Evolutionary conservation across 1,139 yeast genomes (phyloP).

Genomic region (Starmera stellimalicola): DNA sequence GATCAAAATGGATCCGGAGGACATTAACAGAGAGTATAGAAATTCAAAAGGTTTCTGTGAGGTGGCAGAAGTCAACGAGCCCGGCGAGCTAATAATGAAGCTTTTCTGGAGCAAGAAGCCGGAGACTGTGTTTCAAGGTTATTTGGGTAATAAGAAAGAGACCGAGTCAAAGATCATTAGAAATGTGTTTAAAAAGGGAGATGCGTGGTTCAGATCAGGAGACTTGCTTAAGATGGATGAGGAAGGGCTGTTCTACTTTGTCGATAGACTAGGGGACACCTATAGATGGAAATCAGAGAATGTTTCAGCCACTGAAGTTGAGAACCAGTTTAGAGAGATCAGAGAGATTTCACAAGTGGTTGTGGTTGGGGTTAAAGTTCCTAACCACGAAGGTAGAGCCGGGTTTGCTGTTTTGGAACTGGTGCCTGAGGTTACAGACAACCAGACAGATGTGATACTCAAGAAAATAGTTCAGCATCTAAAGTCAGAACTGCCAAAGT

Average conservation of each 20-base stretch:
- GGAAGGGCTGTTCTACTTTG: constrained; percentile 69
- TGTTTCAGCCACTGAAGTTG: constrained; percentile 91
- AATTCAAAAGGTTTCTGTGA: constrained; percentile 61
- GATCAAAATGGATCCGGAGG: constrained; percentile 75
- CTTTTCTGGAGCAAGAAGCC: constrained; percentile 55
- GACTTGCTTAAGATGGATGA: constrained; percentile 68
- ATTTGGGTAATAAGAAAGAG: constrained; percentile 72
- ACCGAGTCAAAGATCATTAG: constrained; percentile 64
- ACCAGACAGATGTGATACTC: constrained; percentile 25
- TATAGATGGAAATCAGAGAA: constrained; percentile 97
- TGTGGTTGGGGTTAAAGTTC: constrained; percentile 84
- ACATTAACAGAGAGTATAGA: constrained; percentile 62
- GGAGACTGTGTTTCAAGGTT: constrained; percentile 81
- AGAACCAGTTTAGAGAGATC: constrained; percentile 42
- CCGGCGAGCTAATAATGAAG: constrained; percentile 82
- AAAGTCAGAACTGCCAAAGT: constrained; percentile 55
- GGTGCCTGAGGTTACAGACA: constrained; percentile 24
- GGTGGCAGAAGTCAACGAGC: constrained; percentile 45
- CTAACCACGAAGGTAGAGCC: constrained; percentile 90
- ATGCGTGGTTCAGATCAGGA: constrained; percentile 87
- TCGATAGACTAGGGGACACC: constrained; percentile 91
- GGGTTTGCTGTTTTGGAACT: constrained; percentile 79
- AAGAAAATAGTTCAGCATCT: constrained; percentile 30
- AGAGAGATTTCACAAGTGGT: constrained; percentile 51
- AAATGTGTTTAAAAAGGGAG: constrained; percentile 76